phyloP scores from a whole-genome alignment of 805 yeast genomes.

The Candida insectorum region DNA sequence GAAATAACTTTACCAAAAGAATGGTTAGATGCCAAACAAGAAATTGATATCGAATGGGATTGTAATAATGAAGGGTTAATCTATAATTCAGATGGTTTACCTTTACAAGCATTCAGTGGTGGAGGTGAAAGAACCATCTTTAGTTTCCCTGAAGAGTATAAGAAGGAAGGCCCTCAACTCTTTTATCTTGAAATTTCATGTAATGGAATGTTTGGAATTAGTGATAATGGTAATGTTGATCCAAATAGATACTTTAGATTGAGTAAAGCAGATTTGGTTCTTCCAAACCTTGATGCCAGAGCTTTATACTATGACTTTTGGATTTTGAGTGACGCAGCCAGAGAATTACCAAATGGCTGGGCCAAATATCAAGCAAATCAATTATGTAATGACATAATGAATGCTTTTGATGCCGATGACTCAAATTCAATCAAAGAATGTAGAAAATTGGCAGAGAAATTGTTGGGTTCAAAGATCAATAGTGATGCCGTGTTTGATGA shows the following conservation, averaged over 20 bases:
- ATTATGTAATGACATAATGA: conserved; percentile 79
- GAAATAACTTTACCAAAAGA: conserved; percentile 58
- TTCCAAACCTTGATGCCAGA: conserved; percentile 79
- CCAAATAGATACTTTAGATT: conserved; percentile 70
- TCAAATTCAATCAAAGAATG: conserved; percentile 55
- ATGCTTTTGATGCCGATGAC: conserved; percentile 73
- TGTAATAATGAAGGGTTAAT: conserved; percentile 82
- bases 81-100: conserved; percentile 63
- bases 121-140: conserved; percentile 80
- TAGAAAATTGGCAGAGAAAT: conserved; percentile 59
- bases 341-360: conserved; percentile 70
- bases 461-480: conserved; percentile 65
- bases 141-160: conserved; percentile 57
- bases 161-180: conserved; percentile 48
- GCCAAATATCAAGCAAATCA: conserved; percentile 82
- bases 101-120: conserved; percentile 81
- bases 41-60: conserved; percentile 77
- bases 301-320: conserved; percentile 77
- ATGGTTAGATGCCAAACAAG: conserved; percentile 48
- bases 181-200: conserved; percentile 89
- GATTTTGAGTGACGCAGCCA: conserved; percentile 86
- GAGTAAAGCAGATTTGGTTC: conserved; percentile 68
- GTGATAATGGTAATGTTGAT: conserved; percentile 60
- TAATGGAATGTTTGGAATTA: conserved; percentile 87
- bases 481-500: conserved; percentile 56